phyloP scores from a whole-genome alignment of 495 filamentous ascomycete species.

The Margaritispora aquatica region DNA sequence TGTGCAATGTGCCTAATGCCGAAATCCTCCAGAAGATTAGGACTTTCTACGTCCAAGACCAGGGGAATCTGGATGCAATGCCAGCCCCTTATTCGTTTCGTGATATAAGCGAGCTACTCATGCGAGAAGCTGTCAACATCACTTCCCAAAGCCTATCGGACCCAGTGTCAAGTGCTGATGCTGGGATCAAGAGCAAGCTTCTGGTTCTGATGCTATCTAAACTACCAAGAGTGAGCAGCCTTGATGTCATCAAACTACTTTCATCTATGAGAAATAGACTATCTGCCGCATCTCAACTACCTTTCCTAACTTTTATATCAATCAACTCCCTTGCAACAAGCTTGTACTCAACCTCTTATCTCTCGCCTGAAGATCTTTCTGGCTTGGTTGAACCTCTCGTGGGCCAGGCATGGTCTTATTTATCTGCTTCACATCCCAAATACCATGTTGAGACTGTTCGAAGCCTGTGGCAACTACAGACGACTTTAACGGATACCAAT shows the following conservation, averaged over 20 bases:
- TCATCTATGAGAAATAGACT: conserved; percentile 45
- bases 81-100: conserved; percentile 49
- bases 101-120: conserved; percentile 51
- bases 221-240: conserved; percentile 43
- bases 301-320: conserved; percentile 51
- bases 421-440: conserved; percentile 76
- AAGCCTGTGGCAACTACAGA: conserved; percentile 78
- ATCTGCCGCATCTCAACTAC: conserved; percentile 25
- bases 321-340: conserved; percentile 55
- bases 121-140: conserved; percentile 53
- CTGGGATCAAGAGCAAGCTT: conserved; percentile 36
- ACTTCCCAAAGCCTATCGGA: conserved; percentile 38
- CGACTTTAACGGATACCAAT: conserved; percentile 40
- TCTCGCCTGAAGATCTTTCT: conserved; percentile 51
- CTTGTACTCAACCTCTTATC: conserved; percentile 52
- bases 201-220: conserved; percentile 54
- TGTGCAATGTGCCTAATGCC: conserved; percentile 30
- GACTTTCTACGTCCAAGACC: conserved; percentile 56
- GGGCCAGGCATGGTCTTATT: conserved; percentile 65
- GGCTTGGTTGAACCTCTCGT: conserved; percentile 63
- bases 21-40: conserved; percentile 52
- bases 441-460: conserved; percentile 90
- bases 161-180: conserved; percentile 33
- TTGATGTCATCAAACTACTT: conserved; percentile 49
- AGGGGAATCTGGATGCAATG: conserved; percentile 45